Evolutionary conservation across 1,284 basidiomycete species (phyloP).

Genomic region (Neotropicomus parvogracilis): DNA sequence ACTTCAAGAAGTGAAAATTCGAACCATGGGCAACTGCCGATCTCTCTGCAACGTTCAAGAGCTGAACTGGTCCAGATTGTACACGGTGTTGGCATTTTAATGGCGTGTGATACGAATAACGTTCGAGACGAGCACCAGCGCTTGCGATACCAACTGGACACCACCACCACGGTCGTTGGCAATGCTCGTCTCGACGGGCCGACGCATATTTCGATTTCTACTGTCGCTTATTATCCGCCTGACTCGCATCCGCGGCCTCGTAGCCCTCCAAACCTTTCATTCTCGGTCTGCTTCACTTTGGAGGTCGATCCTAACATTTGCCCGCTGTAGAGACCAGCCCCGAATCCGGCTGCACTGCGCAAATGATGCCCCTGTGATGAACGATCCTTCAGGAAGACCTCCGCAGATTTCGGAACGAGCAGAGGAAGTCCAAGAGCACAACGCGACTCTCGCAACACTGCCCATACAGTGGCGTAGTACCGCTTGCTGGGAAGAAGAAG

Average conservation of each 20-base stretch:
- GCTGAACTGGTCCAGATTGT: conserved; percentile 24
- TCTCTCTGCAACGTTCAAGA: too few relatives aligned
- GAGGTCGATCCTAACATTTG: conserved; percentile 4
- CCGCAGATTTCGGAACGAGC: neutral
- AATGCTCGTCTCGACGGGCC: neutral
- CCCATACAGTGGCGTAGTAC: neutral
- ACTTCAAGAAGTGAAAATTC: too few relatives aligned
- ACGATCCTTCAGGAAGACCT: neutral
- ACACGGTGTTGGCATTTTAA: conserved; percentile 4
- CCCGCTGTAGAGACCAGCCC: neutral
- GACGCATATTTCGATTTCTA: neutral
- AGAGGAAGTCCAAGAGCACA: neutral
- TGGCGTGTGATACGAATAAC: too few relatives aligned
- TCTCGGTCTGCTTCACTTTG: conserved; percentile 8
- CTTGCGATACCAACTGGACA: neutral
- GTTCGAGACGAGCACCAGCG: neutral
- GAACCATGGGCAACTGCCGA: too few relatives aligned
- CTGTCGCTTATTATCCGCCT: neutral
- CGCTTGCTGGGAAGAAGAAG: neutral
- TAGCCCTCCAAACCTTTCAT: conserved; percentile 1
- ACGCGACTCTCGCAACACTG: neutral
- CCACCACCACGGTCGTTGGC: too few relatives aligned
- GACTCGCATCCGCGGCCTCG: neutral
- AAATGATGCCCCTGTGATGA: neutral
- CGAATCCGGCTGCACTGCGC: neutral